Evolutionary conservation across 2,329 filamentous ascomycete genomes (phyloP), one percentile per base, ranked within the genome.

Genomic region (Alternaria triticimaculans): DNA sequence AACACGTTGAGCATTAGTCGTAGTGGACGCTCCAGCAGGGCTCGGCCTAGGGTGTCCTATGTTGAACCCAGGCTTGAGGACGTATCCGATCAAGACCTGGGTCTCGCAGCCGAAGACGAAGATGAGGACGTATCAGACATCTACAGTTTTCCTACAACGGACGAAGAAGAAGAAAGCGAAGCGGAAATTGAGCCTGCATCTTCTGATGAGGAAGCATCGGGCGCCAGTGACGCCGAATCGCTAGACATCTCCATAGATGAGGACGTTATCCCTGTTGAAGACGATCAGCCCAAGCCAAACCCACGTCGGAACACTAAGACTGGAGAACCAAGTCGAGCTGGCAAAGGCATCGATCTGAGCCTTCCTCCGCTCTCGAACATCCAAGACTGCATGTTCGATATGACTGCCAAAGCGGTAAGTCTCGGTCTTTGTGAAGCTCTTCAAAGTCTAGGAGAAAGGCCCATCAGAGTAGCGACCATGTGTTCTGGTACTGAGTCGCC

Each of bases 401-500:
- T 89, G 43, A 80, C 83, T 0, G 58, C 66, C 1, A 82, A 79
- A 48, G 82, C 80, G 68, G 10, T 76, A 3, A 12, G 60, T 2
- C 65, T 72, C 9, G 76, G 77, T 11, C 68, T 86, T 10, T 55
- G 72, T 28, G 60, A 26, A 12, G 76, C 81, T 2, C 45, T 84
- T 1, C 26, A 73, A 3, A 67, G 78, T 53, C 67, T 84, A 2
- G 71, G 77, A 9, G 72, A 73, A 3, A 73, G 81, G 7, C 72
- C 81, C 5, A 69, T 91, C 0, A 79, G 84, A 9, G 82, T 94
- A 25, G 91, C 86, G 0, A 95, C 92, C 0, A 88, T 94, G 82
- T 94, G 91, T 74, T 94, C 91, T 2, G 92, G 92, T 0, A 94
- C 92, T 0, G 92, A 95, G 69, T 88, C 88, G 5, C 92, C 92